A percentile compares a stretch with the other conserved stretches of the same genome.
Conservation (phyloP, 129 eudicot species). For the Solidago caesia region DNA sequence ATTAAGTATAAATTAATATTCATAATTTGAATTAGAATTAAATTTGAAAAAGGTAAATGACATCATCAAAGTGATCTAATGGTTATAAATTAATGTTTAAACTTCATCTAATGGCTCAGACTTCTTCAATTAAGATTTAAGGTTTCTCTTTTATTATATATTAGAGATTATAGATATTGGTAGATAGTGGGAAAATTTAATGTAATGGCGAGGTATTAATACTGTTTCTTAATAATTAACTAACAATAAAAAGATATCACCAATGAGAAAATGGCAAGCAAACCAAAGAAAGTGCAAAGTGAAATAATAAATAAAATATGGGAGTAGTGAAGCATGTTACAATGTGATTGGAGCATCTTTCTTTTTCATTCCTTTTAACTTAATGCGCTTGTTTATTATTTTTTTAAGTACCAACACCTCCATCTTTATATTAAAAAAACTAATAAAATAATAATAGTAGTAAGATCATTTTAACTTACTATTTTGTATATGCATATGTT, state of each 20-base stretch:
- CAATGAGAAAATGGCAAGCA: slow-evolving; percentile 22
- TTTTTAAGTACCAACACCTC: slow-evolving; percentile 4
- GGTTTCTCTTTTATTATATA: too few species aligned
- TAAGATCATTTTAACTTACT: background rate
- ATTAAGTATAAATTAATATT: too few species aligned
- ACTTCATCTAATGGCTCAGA: too few species aligned
- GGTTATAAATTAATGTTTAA: too few species aligned
- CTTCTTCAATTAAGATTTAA: too few species aligned
- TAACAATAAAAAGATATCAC: background rate
- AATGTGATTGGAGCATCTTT: slow-evolving; percentile 23
- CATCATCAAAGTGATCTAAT: too few species aligned
- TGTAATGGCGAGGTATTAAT: too few species aligned
- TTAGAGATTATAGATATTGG: too few species aligned
- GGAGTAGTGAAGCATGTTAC: slow-evolving; percentile 19
- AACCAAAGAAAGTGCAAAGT: background rate
- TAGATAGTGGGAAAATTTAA: too few species aligned
- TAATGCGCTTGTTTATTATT: slow-evolving; percentile 3
- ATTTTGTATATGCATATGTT: too few species aligned
- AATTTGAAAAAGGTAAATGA: too few species aligned
- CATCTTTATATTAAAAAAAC: background rate
- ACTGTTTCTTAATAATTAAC: background rate
- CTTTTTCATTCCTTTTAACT: slow-evolving; percentile 21
- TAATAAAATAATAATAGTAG: background rate
- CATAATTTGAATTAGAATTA: too few species aligned
- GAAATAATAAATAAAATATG: slow-evolving; percentile 5